These are phyloP conservation scores for Rehmannia glutinosa DNA, from an alignment of 257 asterid species.

Conservation along the genomic window DNA sequence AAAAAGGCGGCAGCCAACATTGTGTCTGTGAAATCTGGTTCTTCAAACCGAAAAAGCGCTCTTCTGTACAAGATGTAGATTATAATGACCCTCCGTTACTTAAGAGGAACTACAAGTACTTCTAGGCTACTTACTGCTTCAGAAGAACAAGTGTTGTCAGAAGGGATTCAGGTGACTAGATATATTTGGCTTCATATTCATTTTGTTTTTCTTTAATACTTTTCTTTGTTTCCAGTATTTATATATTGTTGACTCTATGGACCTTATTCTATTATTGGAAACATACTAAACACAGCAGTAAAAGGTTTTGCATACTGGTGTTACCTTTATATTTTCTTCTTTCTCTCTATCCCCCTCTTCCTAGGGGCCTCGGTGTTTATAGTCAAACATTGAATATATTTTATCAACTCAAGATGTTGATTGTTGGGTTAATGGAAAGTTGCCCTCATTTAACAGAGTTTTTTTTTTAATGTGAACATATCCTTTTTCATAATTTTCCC, in stretches of 20 bases:
- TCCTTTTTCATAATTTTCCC: no score
- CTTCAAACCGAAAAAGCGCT: slow-evolving; percentile 61
- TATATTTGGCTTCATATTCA: neutral
- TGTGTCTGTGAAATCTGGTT: slow-evolving; percentile 68
- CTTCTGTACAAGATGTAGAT: slow-evolving; percentile 67
- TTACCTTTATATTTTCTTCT: no score
- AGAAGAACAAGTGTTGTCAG: slow-evolving; percentile 78
- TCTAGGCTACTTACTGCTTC: slow-evolving; percentile 77
- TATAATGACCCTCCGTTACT: slow-evolving; percentile 75
- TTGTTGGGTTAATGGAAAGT: no score
- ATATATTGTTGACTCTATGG: neutral
- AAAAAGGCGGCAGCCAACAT: slow-evolving; percentile 66
- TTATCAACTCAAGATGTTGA: no score
- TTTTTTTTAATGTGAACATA: no score
- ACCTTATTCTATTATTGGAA: neutral
- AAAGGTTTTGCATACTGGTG: no score
- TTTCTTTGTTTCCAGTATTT: neutral
- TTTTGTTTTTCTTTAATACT: slow-evolving; percentile 1
- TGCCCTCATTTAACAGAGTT: no score
- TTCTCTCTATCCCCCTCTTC: no score
- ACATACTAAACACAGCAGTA: no score
- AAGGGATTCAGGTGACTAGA: slow-evolving; percentile 73
- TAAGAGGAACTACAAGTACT: slow-evolving; percentile 65
- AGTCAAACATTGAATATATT: no score
- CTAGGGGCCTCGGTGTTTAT: no score